Percentiles rank a stretch among this genome's conserved stretches.
These are phyloP conservation scores for Gonium pectorale DNA, from an alignment of 139 green algal species.

Conservation along the genomic window DNA sequence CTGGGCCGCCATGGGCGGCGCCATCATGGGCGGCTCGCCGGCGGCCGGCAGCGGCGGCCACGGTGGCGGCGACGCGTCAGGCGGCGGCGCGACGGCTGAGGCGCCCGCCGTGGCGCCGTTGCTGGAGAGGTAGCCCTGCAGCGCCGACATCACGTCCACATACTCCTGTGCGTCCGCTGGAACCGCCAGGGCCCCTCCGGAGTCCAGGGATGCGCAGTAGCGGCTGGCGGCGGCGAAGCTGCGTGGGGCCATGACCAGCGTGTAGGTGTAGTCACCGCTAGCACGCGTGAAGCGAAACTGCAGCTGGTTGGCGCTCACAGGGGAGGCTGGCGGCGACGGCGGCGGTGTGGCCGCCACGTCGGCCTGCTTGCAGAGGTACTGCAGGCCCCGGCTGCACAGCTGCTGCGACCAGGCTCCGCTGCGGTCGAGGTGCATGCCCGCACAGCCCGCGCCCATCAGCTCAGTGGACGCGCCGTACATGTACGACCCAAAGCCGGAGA, in stretches of 20 bases:
- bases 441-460: background rate
- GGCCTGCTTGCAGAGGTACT: slow-evolving; percentile 13
- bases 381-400: background rate
- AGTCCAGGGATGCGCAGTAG: slow-evolving; percentile 4
- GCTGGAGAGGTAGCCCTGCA: slow-evolving; percentile 33
- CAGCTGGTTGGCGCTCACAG: background rate
- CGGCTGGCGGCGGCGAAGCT: slow-evolving; percentile 11
- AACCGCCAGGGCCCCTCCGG: slow-evolving; percentile 5
- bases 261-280: background rate
- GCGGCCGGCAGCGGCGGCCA: slow-evolving; percentile 16
- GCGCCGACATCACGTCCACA: slow-evolving; percentile 8
- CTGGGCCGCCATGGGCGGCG: slow-evolving; percentile 1
- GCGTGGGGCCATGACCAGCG: slow-evolving; percentile 18
- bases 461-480: background rate
- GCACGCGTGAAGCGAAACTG: background rate
- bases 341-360: slow-evolving; percentile 20
- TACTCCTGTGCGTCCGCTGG: slow-evolving; percentile 19
- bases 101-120: slow-evolving; percentile 25
- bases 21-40: background rate
- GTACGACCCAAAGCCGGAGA: slow-evolving; percentile 33
- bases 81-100: slow-evolving; percentile 34
- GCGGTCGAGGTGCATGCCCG: slow-evolving; percentile 37
- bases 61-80: slow-evolving; percentile 4
- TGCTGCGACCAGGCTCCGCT: slow-evolving; percentile 18
- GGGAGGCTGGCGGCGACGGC: slow-evolving; percentile 13